These are phyloP conservation scores for Alopecurus myosuroides DNA, from an alignment of 176 grass and related monocot genomes.

Conservation along the genomic window DNA sequence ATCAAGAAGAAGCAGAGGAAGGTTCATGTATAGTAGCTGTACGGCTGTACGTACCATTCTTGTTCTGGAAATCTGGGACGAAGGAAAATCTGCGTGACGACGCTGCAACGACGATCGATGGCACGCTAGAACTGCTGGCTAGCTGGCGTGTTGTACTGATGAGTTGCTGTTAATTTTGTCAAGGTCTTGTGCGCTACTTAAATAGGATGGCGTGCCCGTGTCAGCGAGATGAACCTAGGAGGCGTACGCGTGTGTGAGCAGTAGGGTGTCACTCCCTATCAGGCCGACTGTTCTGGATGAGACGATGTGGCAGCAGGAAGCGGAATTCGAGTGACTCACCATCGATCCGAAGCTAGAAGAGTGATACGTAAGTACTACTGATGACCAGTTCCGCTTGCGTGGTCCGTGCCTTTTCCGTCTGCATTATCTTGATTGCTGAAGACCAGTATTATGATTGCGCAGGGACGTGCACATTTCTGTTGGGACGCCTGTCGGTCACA, in stretches of 20 bases:
- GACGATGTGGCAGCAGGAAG: neutral
- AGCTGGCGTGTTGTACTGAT: neutral
- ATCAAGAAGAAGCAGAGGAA: neutral
- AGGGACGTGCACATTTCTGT: neutral
- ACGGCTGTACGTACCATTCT: constrained; percentile 4
- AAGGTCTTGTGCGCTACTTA: neutral
- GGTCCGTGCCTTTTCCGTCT: neutral
- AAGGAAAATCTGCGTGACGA: neutral
- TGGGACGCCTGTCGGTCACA: no score
- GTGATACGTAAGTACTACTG: neutral
- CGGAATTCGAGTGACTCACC: neutral
- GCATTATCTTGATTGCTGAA: neutral
- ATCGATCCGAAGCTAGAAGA: neutral
- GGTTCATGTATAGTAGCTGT: neutral
- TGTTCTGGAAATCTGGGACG: neutral
- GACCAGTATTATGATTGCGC: neutral
- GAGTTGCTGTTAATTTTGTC: neutral
- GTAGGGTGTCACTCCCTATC: neutral
- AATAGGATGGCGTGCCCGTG: neutral
- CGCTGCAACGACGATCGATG: neutral
- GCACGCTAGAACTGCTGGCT: neutral
- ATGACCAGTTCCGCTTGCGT: neutral
- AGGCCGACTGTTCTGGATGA: neutral
- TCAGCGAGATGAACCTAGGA: neutral
- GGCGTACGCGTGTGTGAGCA: neutral